Evolutionary conservation across 1,284 basidiomycete genomes (phyloP), one percentile per base, ranked within the genome.

Genomic region (Apiotrichum sp.): DNA sequence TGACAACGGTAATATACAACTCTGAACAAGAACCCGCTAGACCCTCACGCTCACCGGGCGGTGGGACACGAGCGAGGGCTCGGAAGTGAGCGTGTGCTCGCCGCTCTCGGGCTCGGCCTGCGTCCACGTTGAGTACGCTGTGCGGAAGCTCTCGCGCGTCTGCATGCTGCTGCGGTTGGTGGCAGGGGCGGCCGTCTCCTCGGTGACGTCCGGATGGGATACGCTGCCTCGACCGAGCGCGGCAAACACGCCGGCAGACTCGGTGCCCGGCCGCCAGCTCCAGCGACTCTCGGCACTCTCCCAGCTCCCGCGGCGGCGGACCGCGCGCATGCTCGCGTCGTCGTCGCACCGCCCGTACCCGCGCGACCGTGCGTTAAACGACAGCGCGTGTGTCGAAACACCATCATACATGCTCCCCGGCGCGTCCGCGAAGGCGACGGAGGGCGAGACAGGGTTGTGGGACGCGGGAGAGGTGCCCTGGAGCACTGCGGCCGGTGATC

Each of bases 251-350:
- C 33, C 14, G 13, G 39, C 45, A 2, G 44, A 34, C 36, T 53
- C 52, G 32, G 45, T 40, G 2, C 52, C 52, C 2, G 63, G 62
- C 13, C 62, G 59, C 68, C 69, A 68, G 36, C 58, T 62, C 65
- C 68, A 74, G 10, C 70, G 60, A 33, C 63, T 68, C 56, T 74
- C 72, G 33, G 69, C 67, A 48, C 68, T 70, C 57, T 69, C 68
- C 63, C 68, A 68, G 43, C 59, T 62, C 6, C 67, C 67, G 29
- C 64, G 48, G 40, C 68, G 58, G 31, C 68, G 56, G 38, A 70
- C 42, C 0, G 67, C 68, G n/a, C 66, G 59, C 48, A 66, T 64
- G 13, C 47, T 52, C 31, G 63, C 61, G 45, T 63, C 61, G 36
- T 62, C 59, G 41, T 66, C 65, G 31, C 54, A 54, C 16, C 58